A percentile compares a stretch with the other conserved stretches of the same genome.
These are phyloP conservation scores for Ilex aquifolium DNA, from an alignment of 257 asterid genomes.

Conservation along the genomic window DNA sequence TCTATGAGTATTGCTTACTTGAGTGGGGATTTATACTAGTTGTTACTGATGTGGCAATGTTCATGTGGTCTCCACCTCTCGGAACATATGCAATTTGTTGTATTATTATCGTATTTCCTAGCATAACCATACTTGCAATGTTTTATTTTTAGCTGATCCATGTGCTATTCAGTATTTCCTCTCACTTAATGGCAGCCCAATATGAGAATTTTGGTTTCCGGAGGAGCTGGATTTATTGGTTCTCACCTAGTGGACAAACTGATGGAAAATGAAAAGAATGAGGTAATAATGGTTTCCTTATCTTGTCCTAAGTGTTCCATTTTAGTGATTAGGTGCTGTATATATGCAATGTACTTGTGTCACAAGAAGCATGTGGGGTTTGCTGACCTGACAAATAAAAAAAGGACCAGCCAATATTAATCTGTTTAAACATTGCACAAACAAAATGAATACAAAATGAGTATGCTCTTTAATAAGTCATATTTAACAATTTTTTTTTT, in stretches of 20 bases:
- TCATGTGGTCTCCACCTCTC: neutral
- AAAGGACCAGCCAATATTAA: neutral
- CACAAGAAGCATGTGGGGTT: neutral
- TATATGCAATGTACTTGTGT: neutral
- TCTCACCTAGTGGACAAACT: slow-evolving; percentile 2
- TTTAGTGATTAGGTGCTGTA: neutral
- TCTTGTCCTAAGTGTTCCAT: neutral
- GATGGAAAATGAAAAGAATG: slow-evolving; percentile 3
- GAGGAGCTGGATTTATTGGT: slow-evolving; percentile 3
- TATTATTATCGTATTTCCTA: neutral
- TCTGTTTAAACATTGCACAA: neutral
- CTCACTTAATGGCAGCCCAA: neutral
- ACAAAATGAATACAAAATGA: too few species aligned
- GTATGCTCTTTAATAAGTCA: too few species aligned
- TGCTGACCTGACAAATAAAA: neutral
- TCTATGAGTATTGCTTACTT: neutral
- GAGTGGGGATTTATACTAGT: neutral
- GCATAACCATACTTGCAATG: neutral
- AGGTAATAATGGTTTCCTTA: neutral
- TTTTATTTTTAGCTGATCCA: neutral
- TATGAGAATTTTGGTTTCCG: neutral
- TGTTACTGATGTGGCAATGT: neutral
- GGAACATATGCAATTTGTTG: neutral
- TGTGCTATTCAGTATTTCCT: neutral
- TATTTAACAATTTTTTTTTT: too few species aligned